Evolutionary conservation across 2,329 filamentous ascomycete species (phyloP), one percentile per base, ranked within the genome.

Genomic region (Diatrype stigma): DNA sequence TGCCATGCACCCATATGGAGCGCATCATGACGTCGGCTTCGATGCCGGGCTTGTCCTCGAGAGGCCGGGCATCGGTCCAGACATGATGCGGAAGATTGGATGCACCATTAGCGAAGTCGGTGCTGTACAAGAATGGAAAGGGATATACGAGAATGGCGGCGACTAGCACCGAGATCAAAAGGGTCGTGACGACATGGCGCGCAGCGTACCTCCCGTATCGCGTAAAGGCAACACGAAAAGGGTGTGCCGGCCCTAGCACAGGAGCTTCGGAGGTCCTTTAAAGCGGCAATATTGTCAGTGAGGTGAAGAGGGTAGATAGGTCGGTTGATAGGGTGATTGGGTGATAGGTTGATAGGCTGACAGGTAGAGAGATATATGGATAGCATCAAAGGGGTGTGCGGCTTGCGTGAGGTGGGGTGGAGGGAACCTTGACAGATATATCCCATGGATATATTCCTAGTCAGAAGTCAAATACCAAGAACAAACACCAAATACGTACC

Each of bases 1-100:
- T 86, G 55, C 87, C 87, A 63, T 92, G 87, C 16, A 93, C 79
- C 89, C 89, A 93, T 50, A 90, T 80, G 51, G 89, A 89, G 58
- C 87, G 86, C 82, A 93, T 87, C 50, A 88, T 82, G n/a, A 93
- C 83, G 65, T 93, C 87, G 3, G 85, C 79, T 48, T 75, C 70
- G 42, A 75, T 72, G 23, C 70, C 63, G 4, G 70, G 68, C 49
- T 73, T 73, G 45, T 80, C 79, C 34, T 79, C 70, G 49, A 88
- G 73, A 26, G 85, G 81, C 53, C 83, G 81, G 6, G 86, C 86
- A 35, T 85, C 85, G 23, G 88, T 91, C 89, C 89, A 93, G 58
- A 89, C 87, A 79, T 92, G 86, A 62, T 86, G 84, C 28, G 89
- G 88, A 7, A 91, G 73, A 55, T 84, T 87, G 48, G 86, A 86